Evolutionary conservation across 768 basidiomycete genomes (phyloP).

Genomic region (Coprinopsis marcescibilis): DNA sequence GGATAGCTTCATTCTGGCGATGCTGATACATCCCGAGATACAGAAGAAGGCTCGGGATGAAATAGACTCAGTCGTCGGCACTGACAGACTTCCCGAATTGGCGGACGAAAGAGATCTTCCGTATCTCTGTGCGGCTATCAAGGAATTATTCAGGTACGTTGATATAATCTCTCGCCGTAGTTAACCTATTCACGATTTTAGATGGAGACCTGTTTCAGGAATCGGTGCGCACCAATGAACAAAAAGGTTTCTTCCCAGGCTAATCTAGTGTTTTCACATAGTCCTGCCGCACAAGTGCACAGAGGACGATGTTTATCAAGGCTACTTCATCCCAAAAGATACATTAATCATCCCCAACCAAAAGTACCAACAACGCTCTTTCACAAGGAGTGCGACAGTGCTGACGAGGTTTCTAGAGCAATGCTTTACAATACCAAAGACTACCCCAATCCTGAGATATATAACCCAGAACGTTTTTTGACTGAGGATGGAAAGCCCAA

Average conservation of each 20-base stretch:
- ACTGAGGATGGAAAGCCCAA: background rate
- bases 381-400: background rate
- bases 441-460: slow-evolving; percentile 4
- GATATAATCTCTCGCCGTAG: background rate
- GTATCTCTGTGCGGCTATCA: slow-evolving; percentile 13
- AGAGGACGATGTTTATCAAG: slow-evolving; percentile 11
- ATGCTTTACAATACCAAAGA: slow-evolving; percentile 2
- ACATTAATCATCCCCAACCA: slow-evolving; percentile 1
- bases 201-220: slow-evolving; percentile 9
- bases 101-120: slow-evolving; percentile 21
- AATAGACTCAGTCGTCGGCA: slow-evolving; percentile 24
- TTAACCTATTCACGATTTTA: background rate
- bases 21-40: slow-evolving; percentile 25
- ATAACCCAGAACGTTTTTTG: slow-evolving; percentile 2
- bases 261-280: slow-evolving; percentile 6
- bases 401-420: background rate
- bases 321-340: slow-evolving; percentile 5
- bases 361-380: background rate
- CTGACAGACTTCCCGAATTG: slow-evolving; percentile 21
- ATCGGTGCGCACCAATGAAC: background rate
- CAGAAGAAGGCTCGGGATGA: slow-evolving; percentile 26
- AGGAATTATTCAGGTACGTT: slow-evolving; percentile 10
- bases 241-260: background rate
- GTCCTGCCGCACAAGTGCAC: slow-evolving; percentile 27
- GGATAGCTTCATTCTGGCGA: slow-evolving; percentile 24